Evolutionary conservation across 2,329 filamentous ascomycete species (phyloP).

Genomic region (Didymosphaeria variabile): DNA sequence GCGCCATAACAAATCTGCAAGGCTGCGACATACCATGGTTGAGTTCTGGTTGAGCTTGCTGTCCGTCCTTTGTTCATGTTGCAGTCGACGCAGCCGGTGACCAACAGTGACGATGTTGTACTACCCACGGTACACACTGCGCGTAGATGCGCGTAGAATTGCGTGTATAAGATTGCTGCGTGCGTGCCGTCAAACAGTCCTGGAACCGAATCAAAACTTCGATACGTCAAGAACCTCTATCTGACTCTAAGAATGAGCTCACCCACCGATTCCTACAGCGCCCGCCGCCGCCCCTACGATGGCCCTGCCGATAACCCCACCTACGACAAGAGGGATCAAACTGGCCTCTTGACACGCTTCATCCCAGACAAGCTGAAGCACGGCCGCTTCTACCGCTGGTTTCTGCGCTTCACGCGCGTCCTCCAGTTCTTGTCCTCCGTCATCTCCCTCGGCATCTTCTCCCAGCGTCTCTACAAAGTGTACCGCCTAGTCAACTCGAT

Average conservation of each 20-base stretch:
- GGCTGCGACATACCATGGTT: neutral
- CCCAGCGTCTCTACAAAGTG: slow-evolving; percentile 52
- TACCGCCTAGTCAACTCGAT: slow-evolving; percentile 49
- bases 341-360: slow-evolving; percentile 42
- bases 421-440: slow-evolving; percentile 57
- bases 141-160: neutral
- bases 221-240: neutral
- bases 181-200: neutral
- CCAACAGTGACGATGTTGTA: neutral
- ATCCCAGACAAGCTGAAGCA: slow-evolving; percentile 37
- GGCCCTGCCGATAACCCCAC: slow-evolving; percentile 16
- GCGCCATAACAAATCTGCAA: neutral
- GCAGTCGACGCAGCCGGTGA: neutral
- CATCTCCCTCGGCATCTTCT: slow-evolving; percentile 56
- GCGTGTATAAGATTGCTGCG: neutral
- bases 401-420: slow-evolving; percentile 51
- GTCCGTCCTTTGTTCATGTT: neutral
- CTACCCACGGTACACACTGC: neutral
- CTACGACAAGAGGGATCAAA: slow-evolving; percentile 23
- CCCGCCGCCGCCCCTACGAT: slow-evolving; percentile 16
- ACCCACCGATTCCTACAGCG: neutral
- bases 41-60: neutral
- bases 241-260: neutral
- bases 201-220: neutral
- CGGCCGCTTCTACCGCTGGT: slow-evolving; percentile 31